Percentiles rank a stretch among this genome's conserved stretches.
Evolutionary conservation across 2,329 filamentous ascomycete species (phyloP).

Genomic region (Tolypocladium inflatum): DNA sequence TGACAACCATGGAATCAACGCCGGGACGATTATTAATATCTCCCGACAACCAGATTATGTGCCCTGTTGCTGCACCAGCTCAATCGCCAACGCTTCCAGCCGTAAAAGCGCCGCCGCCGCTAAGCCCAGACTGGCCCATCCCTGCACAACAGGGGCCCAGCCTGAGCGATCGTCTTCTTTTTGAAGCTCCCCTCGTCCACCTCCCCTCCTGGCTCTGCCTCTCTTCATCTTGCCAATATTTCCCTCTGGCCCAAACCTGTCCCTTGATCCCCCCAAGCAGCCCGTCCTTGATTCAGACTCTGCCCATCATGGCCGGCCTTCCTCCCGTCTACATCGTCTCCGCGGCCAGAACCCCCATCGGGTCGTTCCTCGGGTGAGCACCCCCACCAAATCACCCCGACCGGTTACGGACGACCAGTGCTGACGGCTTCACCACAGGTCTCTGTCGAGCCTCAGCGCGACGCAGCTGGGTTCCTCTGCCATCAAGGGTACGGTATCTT

Average conservation of each 20-base stretch:
- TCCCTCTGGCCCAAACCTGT: neutral
- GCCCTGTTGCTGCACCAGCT: neutral
- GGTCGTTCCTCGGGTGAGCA: constrained; percentile 81
- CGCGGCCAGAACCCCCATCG: constrained; percentile 79
- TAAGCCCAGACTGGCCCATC: neutral
- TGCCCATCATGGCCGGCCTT: constrained; percentile 59
- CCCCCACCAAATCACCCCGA: neutral
- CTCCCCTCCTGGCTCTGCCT: neutral
- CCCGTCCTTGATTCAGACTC: neutral
- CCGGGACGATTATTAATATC: too few species aligned
- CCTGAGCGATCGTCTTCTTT: neutral
- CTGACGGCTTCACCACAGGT: constrained; percentile 42
- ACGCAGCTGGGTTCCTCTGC: constrained; percentile 81
- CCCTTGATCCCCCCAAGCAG: neutral
- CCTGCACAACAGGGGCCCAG: neutral
- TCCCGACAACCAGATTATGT: neutral
- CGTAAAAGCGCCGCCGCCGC: neutral
- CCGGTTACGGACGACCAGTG: neutral
- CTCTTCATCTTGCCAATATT: neutral
- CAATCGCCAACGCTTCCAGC: neutral
- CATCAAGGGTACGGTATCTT: constrained; percentile 63
- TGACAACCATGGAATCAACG: too few species aligned
- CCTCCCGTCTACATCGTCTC: constrained; percentile 95
- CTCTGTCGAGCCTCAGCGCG: constrained; percentile 78
- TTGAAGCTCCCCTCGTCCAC: neutral